phyloP scores from a whole-genome alignment of 345 rosid genomes.

The Mercurialis annua region DNA sequence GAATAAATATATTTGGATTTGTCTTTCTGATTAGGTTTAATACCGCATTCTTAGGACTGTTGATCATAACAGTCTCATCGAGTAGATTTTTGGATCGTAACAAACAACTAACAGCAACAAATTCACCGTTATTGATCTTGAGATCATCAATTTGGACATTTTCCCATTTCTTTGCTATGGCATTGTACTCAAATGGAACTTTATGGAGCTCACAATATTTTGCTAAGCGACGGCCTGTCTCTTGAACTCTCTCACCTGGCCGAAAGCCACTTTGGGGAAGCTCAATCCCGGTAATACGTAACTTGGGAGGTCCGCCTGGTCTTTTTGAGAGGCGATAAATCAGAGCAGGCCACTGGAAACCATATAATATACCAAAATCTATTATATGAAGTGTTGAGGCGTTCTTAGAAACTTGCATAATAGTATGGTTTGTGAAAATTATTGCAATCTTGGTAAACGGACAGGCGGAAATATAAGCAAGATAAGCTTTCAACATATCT shows the following conservation, averaged over 20 bases:
- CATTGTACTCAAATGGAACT: conserved; percentile 36
- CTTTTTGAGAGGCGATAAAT: conserved; percentile 27
- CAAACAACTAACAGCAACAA: conserved; percentile 26
- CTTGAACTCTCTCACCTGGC: conserved; percentile 30
- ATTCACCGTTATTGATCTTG: conserved; percentile 17
- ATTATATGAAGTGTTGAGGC: conserved; percentile 28
- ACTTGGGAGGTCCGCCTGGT: conserved; percentile 29
- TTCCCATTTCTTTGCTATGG: conserved; percentile 36
- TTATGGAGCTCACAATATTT: conserved; percentile 31
- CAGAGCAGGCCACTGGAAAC: conserved; percentile 39
- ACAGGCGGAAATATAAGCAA: conserved; percentile 24
- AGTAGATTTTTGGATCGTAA: conserved; percentile 23
- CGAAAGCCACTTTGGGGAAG: conserved; percentile 36
- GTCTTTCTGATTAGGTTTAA: conserved; percentile 28
- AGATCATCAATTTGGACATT: conserved; percentile 29
- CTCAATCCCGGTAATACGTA: conserved; percentile 39
- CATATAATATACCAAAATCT: conserved; percentile 28
- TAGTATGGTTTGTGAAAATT: conserved; percentile 23
- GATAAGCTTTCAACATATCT: conserved; percentile 33
- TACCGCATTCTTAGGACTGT: conserved; percentile 29
- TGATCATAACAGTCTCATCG: conserved; percentile 26
- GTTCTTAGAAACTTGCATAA: conserved; percentile 17
- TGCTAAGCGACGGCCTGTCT: conserved; percentile 29
- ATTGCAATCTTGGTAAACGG: conserved; percentile 29
- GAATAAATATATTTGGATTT: conserved; percentile 28